Percentiles rank a stretch among this genome's conserved stretches.
Conservation (phyloP, 305 asterid genomes). For the Fraxinus platypoda region DNA sequence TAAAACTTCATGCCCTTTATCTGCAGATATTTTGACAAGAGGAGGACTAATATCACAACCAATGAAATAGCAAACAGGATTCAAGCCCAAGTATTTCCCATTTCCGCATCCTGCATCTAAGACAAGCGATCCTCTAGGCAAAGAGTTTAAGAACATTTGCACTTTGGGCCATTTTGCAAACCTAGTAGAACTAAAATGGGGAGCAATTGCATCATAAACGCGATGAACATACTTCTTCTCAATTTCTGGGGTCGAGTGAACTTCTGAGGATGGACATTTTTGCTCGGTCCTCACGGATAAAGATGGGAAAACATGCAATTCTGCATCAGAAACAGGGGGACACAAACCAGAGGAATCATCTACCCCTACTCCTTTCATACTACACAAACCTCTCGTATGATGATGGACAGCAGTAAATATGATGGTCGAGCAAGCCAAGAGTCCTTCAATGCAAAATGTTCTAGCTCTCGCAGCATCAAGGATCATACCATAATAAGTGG, state of each 20-base stretch:
- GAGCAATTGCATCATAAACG: constrained; percentile 96
- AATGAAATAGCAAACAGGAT: constrained; percentile 59
- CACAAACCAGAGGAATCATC: constrained; percentile 23
- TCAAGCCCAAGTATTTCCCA: constrained; percentile 86
- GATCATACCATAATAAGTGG: constrained; percentile 45
- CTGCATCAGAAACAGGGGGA: constrained; percentile 28
- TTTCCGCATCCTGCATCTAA: constrained; percentile 95
- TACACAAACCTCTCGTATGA: constrained; percentile 30
- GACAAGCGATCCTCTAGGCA: constrained; percentile 72
- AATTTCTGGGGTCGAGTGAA: constrained; percentile 79
- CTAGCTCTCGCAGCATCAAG: constrained; percentile 33
- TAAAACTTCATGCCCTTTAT: constrained; percentile 78
- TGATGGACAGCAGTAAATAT: constrained; percentile 2
- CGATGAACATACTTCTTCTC: constrained; percentile 91
- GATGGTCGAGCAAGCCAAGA: constrained; percentile 17
- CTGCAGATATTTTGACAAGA: constrained; percentile 69
- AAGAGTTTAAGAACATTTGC: constrained; percentile 64
- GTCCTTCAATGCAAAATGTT: constrained; percentile 20
- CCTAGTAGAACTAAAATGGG: constrained; percentile 96
- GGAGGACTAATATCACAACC: constrained; percentile 90
- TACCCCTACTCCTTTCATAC: constrained; percentile 50
- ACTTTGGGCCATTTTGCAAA: constrained; percentile 98
- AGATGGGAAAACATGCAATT: constrained; percentile 45
- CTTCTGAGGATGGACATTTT: constrained; percentile 39
- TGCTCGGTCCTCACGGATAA: constrained; percentile 33